Base-by-base conservation (phyloP, 352 stramenopile genomes). In the Pythium oligandrum region DNA sequence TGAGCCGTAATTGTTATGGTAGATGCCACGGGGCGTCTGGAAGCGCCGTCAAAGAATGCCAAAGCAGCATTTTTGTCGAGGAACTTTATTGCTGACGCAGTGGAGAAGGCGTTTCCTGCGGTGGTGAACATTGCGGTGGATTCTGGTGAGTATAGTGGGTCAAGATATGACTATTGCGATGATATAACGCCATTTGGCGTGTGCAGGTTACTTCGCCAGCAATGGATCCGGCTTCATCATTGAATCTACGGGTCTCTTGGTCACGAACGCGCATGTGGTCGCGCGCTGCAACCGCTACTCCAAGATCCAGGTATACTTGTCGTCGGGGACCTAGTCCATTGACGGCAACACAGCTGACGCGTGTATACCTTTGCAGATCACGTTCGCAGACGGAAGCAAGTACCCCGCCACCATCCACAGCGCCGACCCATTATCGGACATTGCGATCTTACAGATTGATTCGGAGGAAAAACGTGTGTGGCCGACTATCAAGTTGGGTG, bases 211-310 rank as follows among this genome's bases (percentile, higher is more conserved):
- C 40, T 61, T 80, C 40, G 73, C 66, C n/a, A 90, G 75, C 53
- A 90, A 91, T 60, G 91, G 91, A 3, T 96, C 83, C 35, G 92
- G 92, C n/a, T 98, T 98, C 47, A 90, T 98, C 53, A 93, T 98
- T 17, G 73, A 75, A 6, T 61, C 64, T 7, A 78, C 93, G 44
- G 92, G 91, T 4, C 64, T 96, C 26, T 82, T 98, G 30, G 86
- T 97, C 40, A 98, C 92, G 33, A 98, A 98, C 52, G 89, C 89
- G 1, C 92, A 98, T 53, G 92, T 98, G 4, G 76, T 97, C 26
- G 82, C 82, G 31, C 71, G 75, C 36, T 87, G 76, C 69, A 88
- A 91, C 62, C 75, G 75, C 32, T 89, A 88, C 49, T 91, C 77
- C 4, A 85, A 83, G 44, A 93, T 93, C 61, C 73, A 88, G 70